Base-by-base conservation (phyloP, 2,329 filamentous ascomycete genomes). In the Trichophyton schoenleinii region DNA sequence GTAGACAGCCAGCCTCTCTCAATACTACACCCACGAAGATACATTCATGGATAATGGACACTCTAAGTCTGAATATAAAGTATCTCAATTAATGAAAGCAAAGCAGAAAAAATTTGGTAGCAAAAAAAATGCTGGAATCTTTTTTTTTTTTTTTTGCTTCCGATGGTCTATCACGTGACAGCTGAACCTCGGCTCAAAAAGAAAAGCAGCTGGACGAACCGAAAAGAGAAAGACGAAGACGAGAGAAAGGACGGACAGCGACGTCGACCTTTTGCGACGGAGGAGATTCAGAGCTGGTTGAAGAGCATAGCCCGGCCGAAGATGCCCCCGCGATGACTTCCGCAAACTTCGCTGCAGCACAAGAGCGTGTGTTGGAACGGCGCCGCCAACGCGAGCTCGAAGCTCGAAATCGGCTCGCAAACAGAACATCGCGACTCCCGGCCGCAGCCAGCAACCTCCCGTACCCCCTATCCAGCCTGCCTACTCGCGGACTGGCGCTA, bases 281-380 rank as follows among this genome's bases (percentile, higher is more conserved):
- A 36, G 28, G 52, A 34, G 28, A 42, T 9, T 3, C n/a, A 28
- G 9, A 58, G 41, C 55, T n/a, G 34, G 31, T 44, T 18, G 3
- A 44, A 44, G n/a, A 8, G 41, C 15, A n/a, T 44, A n/a, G 41
- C 41, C 41, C 3, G 41, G 41, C n/a, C 41, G n/a, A 70, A 63
- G 59, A 75, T 75, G 74, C 68, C 71, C 57, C 64, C 65, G 72
- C 69, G 66, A 82, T 83, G 80, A 80, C 77, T 66, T 79, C 80
- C 61, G 77, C 81, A 71, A 88, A 88, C 75, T 96, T 96, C 77
- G 87, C 88, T 74, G 87, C 89, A 73, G 92, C 92, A 66, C 91
- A 96, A 78, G 83, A 88, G 77, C 89, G 91, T 72, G 85, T 96
- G 63, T 82, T 87, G 66, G 87, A 88, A 68, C 88, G 91, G 69